Base-by-base conservation (phyloP, 1,284 basidiomycete genomes). In the Irpex rosettiformis region DNA sequence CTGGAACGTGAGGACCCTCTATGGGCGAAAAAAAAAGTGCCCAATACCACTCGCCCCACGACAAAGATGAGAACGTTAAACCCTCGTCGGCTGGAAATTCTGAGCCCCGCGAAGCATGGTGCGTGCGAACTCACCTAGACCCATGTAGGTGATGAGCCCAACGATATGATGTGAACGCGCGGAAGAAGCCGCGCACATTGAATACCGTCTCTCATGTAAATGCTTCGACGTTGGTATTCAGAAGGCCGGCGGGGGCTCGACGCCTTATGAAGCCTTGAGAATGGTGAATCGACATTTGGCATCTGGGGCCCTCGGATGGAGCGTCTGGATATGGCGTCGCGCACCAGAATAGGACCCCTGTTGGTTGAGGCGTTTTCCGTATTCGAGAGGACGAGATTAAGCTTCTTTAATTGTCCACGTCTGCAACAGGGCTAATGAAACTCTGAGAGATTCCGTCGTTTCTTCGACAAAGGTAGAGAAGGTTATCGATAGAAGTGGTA, bases 161-260 rank as follows among this genome's bases (percentile, higher is more conserved):
- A 28, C 13, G 48, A 51, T 51, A 51, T 51, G 48, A 22, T 51
- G 48, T 51, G 48, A 51, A 51, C 22, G 22, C 48, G 24, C 48
- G 48, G 27, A 16, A 22, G 43, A 45, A 45, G 21, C 43, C n/a
- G 43, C 18, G n/a, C 13, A 7, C 21, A 45, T n/a, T 45, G 21
- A 45, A 45, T 45, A 18, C 18, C 43, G 16, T 18, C 43, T 45
- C 43, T 18, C 43, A 45, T 11, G 43, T n/a, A n/a, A 18, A 45
- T 22, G 43, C 43, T 45, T 45, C 43, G 43, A n/a, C 43, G 43
- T 18, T 45, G 21, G 16, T 45, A 45, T 45, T 45, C 13, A 45
- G 43, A 45, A n/a, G n/a, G n/a, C 8, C 43, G 43, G n/a, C 21
- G 21, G 43, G n/a, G 16, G 16, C 43, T 11, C 13, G 21, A 45